Evolutionary conservation across 192 early-diverging fungal species (phyloP).

Genomic region (Coemansia sp.): DNA sequence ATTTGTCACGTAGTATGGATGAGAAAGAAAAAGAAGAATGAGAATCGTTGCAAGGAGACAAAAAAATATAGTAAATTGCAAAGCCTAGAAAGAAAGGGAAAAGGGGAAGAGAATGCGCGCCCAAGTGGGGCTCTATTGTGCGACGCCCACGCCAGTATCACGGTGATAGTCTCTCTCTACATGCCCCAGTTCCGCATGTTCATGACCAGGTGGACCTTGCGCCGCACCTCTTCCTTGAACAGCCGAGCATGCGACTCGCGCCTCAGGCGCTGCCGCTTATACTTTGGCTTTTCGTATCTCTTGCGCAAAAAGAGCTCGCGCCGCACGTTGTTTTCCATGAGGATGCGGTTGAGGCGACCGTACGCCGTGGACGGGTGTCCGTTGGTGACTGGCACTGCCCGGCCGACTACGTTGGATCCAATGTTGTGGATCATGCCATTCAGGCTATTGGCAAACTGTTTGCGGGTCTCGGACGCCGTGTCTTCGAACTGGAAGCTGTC

Average conservation of each 20-base stretch:
- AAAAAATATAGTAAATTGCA: too few relatives aligned
- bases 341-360: constrained; percentile 57
- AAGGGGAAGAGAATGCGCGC: too few relatives aligned
- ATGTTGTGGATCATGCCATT: neutral
- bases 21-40: neutral
- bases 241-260: constrained; percentile 56
- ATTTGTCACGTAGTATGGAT: neutral
- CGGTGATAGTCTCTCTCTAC: neutral
- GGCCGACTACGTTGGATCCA: constrained; percentile 25
- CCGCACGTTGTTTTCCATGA: constrained; percentile 59
- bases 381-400: constrained; percentile 51
- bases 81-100: too few relatives aligned
- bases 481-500: neutral
- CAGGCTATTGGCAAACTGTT: constrained; percentile 27
- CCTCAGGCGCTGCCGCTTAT: constrained; percentile 59
- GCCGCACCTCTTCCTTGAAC: constrained; percentile 60
- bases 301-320: constrained; percentile 55
- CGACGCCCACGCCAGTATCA: too few relatives aligned
- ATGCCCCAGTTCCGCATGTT: constrained; percentile 58
- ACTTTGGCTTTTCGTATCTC: constrained; percentile 69
- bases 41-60: too few relatives aligned
- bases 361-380: constrained; percentile 52
- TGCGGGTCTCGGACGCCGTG: neutral
- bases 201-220: constrained; percentile 65
- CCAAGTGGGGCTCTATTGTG: too few relatives aligned